Evolutionary conservation across 2,329 filamentous ascomycete species (phyloP).

Genomic region (Coniochaeta sp.): DNA sequence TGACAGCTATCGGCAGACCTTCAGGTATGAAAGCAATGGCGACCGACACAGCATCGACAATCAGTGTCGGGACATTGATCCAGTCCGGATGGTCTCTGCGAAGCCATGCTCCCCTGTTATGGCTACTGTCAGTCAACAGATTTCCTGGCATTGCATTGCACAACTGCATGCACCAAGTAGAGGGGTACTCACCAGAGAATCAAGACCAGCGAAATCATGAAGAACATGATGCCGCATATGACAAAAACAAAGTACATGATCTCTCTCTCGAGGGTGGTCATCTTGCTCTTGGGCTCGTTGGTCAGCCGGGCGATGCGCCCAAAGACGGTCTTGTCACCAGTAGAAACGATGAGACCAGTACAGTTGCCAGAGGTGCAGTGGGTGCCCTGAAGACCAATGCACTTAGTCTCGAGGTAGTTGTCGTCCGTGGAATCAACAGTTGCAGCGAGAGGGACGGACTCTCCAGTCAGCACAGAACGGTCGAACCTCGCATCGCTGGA

Average conservation of each 20-base stretch:
- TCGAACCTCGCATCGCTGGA: constrained; percentile 68
- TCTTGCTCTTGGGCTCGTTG: constrained; percentile 57
- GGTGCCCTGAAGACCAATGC: constrained; percentile 73
- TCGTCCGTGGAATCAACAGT: constrained; percentile 60
- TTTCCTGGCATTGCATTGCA: no score
- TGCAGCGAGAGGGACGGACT: constrained; percentile 58
- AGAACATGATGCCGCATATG: constrained; percentile 63
- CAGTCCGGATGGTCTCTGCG: constrained; percentile 58
- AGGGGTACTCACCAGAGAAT: constrained; percentile 58
- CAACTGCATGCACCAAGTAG: no score
- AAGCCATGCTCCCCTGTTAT: no score
- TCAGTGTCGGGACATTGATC: constrained; percentile 66
- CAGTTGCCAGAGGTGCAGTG: constrained; percentile 66
- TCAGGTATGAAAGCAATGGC: constrained; percentile 73
- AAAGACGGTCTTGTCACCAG: constrained; percentile 67
- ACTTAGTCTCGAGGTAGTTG: constrained; percentile 71
- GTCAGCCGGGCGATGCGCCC: constrained; percentile 69
- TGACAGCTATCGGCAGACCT: constrained; percentile 63
- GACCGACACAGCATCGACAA: constrained; percentile 65
- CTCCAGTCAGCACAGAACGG: constrained; percentile 64
- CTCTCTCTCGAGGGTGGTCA: constrained; percentile 66
- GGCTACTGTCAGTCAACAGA: no score
- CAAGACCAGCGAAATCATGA: constrained; percentile 60
- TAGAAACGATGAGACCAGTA: constrained; percentile 62
- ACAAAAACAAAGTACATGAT: constrained; percentile 66